Conservation (phyloP, 352 stramenopile species). For the Phytophthora ramorum region DNA sequence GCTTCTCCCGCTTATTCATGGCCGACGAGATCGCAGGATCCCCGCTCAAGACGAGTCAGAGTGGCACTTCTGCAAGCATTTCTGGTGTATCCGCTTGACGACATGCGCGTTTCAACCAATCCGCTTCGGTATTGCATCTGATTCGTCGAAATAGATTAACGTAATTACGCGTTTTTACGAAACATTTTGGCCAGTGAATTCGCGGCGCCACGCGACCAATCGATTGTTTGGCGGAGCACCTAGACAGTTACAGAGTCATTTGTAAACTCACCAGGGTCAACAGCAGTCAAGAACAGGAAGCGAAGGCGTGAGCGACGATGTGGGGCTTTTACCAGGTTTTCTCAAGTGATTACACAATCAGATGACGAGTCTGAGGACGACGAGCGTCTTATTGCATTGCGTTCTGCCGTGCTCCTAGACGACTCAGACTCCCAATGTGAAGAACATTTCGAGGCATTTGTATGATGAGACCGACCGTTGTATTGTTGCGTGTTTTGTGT, state of each 20-base stretch:
- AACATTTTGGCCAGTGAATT: slow-evolving; percentile 8
- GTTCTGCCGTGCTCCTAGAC: slow-evolving; percentile 80
- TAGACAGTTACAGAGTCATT: slow-evolving; percentile 7
- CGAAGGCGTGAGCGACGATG: not conserved
- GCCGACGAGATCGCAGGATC: too few species aligned
- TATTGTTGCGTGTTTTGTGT: slow-evolving; percentile 33
- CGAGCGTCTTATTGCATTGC: slow-evolving; percentile 64
- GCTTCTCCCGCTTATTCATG: slow-evolving; percentile 40
- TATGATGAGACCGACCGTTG: slow-evolving; percentile 84
- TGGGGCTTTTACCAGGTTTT: slow-evolving; percentile 13
- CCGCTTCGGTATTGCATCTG: not conserved
- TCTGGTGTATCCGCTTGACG: slow-evolving; percentile 23
- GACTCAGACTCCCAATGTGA: slow-evolving; percentile 72
- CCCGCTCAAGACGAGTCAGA: too few species aligned
- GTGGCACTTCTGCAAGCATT: slow-evolving; percentile 13
- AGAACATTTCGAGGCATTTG: slow-evolving; percentile 92
- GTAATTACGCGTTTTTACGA: slow-evolving; percentile 35
- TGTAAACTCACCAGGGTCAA: slow-evolving; percentile 13
- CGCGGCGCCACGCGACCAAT: slow-evolving; percentile 8
- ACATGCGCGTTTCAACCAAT: slow-evolving; percentile 13
- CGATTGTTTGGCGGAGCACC: slow-evolving; percentile 5
- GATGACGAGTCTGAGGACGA: slow-evolving; percentile 93
- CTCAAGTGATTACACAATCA: slow-evolving; percentile 92
- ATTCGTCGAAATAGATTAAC: slow-evolving; percentile 1
- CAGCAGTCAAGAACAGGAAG: slow-evolving; percentile 5